Conservation (phyloP, 768 basidiomycete species). For the Leccinellum luteum region DNA sequence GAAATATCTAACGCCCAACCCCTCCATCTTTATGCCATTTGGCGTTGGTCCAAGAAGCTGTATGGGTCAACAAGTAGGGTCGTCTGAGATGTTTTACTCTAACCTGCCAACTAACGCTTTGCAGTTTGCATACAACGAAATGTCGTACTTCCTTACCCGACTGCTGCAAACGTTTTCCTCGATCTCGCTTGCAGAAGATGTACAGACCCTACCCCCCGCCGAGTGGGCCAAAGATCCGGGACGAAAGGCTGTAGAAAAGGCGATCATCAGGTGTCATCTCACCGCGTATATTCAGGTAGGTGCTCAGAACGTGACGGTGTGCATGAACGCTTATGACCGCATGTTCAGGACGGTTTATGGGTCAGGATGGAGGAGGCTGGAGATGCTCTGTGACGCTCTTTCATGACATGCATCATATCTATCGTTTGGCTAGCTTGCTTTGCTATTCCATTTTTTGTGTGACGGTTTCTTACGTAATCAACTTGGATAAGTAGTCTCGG, state of each 20-base stretch:
- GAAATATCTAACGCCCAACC: constrained; percentile 55
- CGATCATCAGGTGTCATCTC: constrained; percentile 46
- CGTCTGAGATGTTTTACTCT: background rate
- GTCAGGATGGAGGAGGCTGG: constrained; percentile 24
- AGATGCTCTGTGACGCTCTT: background rate
- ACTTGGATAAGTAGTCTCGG: background rate
- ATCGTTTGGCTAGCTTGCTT: background rate
- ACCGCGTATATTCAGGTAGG: constrained; percentile 51
- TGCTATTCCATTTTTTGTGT: too few relatives aligned
- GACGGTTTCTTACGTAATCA: background rate
- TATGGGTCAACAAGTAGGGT: constrained; percentile 35
- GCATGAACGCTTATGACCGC: background rate
- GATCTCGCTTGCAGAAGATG: constrained; percentile 44
- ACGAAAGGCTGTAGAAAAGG: constrained; percentile 45
- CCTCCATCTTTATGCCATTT: constrained; percentile 47
- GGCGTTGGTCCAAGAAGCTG: constrained; percentile 40
- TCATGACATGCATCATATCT: background rate
- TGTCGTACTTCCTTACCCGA: constrained; percentile 60
- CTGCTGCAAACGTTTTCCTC: constrained; percentile 54
- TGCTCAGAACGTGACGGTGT: background rate
- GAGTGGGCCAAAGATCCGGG: constrained; percentile 38
- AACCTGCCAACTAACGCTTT: background rate
- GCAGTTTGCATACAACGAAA: constrained; percentile 65
- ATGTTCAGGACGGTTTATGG: constrained; percentile 24
- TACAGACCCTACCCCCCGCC: constrained; percentile 45